Conservation (phyloP, 495 filamentous ascomycete genomes). For the Venustampulla echinocandica region DNA sequence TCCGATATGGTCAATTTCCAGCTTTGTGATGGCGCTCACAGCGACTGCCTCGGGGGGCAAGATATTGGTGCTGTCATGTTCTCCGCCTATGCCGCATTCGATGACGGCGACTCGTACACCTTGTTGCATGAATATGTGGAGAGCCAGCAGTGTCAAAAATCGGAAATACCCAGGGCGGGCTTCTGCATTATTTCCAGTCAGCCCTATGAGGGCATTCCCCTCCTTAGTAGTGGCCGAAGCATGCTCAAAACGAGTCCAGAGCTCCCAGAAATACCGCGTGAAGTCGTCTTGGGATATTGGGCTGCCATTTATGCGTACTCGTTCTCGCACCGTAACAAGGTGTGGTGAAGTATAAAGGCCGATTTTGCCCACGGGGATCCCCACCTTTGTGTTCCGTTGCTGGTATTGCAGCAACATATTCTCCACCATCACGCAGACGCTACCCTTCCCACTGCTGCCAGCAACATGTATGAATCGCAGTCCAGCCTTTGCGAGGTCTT, state of each 20-base stretch:
- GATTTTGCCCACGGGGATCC: constrained; percentile 28
- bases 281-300: constrained; percentile 46
- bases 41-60: constrained; percentile 53
- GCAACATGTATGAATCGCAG: constrained; percentile 43
- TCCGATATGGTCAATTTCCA: constrained; percentile 85
- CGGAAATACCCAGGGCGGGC: constrained; percentile 73
- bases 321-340: constrained; percentile 50
- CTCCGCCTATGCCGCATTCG: constrained; percentile 86
- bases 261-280: constrained; percentile 53
- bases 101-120: constrained; percentile 74
- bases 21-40: constrained; percentile 66
- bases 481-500: constrained; percentile 23
- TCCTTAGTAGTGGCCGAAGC: constrained; percentile 40
- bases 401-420: constrained; percentile 16
- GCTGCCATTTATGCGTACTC: constrained; percentile 50
- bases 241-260: constrained; percentile 54
- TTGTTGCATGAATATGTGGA: constrained; percentile 75
- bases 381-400: neutral
- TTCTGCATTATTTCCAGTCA: constrained; percentile 47
- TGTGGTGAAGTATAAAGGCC: constrained; percentile 64
- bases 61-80: constrained; percentile 89
- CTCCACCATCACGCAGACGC: constrained; percentile 26
- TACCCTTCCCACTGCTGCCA: constrained; percentile 57
- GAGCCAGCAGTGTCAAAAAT: constrained; percentile 79
- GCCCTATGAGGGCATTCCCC: neutral